These are phyloP conservation scores for Populus davidiana DNA, from an alignment of 345 rosid species.

Conservation along the genomic window DNA sequence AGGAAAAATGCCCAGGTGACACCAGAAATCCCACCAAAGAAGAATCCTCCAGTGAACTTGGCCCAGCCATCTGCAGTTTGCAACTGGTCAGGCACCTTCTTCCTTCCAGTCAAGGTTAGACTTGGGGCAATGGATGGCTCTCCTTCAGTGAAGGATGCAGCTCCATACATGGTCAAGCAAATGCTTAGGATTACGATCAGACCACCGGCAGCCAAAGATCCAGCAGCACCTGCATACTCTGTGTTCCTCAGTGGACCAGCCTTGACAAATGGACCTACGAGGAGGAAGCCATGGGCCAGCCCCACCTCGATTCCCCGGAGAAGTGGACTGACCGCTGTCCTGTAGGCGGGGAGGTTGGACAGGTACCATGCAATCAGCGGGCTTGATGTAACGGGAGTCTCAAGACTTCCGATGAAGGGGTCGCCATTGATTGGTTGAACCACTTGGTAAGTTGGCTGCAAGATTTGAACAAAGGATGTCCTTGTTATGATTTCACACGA, in stretches of 20 bases:
- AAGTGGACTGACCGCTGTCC: conserved; percentile 92
- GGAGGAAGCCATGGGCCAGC: conserved; percentile 76
- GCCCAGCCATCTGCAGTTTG: conserved; percentile 97
- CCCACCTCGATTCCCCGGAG: conserved; percentile 87
- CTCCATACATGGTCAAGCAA: conserved; percentile 84
- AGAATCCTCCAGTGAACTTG: conserved; percentile 89
- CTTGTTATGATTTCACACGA: not conserved
- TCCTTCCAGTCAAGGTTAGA: conserved; percentile 84
- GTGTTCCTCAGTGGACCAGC: conserved; percentile 92
- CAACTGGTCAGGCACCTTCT: conserved; percentile 89
- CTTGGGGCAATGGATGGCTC: conserved; percentile 76
- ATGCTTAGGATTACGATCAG: conserved; percentile 79
- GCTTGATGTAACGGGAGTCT: conserved; percentile 92
- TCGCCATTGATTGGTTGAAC: conserved; percentile 94
- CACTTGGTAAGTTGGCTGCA: conserved; percentile 90
- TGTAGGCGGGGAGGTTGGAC: conserved; percentile 89
- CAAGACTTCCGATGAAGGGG: conserved; percentile 96
- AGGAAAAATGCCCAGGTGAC: conserved; percentile 94
- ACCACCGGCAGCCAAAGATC: conserved; percentile 85
- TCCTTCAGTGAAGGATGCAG: conserved; percentile 74
- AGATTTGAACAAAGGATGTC: not conserved
- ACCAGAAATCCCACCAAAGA: conserved; percentile 93
- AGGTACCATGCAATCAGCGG: conserved; percentile 93
- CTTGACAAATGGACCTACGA: conserved; percentile 89
- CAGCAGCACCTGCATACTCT: conserved; percentile 63